Evolutionary conservation across 192 early-diverging fungal genomes (phyloP).

Genomic region (Coemansia sp.): DNA sequence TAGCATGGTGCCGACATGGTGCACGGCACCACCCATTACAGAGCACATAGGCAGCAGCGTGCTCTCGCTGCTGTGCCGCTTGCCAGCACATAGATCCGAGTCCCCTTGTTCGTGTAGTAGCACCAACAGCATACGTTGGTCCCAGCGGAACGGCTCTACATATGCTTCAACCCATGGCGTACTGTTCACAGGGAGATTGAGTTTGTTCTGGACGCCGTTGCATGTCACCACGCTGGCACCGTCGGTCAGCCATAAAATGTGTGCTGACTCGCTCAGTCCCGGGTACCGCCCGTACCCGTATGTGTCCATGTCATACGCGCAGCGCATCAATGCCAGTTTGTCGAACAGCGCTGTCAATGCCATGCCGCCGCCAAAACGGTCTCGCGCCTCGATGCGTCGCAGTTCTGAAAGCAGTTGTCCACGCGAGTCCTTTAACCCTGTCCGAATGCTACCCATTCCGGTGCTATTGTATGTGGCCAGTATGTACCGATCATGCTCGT

Average conservation of each 20-base stretch:
- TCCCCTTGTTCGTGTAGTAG: constrained; percentile 56
- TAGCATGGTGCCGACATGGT: constrained; percentile 54
- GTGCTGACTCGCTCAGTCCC: constrained; percentile 60
- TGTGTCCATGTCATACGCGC: constrained; percentile 63
- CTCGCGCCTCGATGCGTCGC: constrained; percentile 60
- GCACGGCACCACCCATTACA: constrained; percentile 66
- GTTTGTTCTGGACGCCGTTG: constrained; percentile 54
- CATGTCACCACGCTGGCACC: constrained; percentile 59
- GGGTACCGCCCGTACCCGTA: constrained; percentile 71
- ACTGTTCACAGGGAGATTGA: constrained; percentile 63
- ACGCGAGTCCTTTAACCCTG: constrained; percentile 55
- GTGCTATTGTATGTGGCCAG: constrained; percentile 68
- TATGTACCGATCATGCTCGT: constrained; percentile 73
- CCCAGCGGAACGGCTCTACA: constrained; percentile 82
- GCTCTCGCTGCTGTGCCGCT: constrained; percentile 49
- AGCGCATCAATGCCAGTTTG: constrained; percentile 65
- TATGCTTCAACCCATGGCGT: constrained; percentile 67
- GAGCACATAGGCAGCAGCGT: constrained; percentile 65
- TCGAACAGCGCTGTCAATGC: constrained; percentile 69
- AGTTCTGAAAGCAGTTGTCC: constrained; percentile 60
- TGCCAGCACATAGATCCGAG: constrained; percentile 29
- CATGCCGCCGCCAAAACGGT: constrained; percentile 67
- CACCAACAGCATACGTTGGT: constrained; percentile 70
- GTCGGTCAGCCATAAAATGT: constrained; percentile 82
- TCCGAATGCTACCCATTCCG: constrained; percentile 26